These are phyloP conservation scores for Rhododendron williamsianum DNA, from an alignment of 148 eudicot species.

Conservation along the genomic window DNA sequence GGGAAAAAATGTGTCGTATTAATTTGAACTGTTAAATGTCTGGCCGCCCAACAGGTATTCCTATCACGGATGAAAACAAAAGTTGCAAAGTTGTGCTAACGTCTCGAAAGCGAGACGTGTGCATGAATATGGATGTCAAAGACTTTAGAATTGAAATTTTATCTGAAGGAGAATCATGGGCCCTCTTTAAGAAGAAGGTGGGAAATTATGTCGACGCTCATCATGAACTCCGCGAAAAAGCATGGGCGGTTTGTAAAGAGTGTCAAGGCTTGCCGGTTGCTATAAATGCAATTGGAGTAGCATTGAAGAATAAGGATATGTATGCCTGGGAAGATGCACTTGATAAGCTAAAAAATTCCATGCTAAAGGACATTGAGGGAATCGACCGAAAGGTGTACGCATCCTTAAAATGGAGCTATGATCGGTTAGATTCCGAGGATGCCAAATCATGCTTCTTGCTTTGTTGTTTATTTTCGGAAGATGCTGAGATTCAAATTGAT, in stretches of 20 bases:
- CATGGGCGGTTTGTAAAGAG: background rate
- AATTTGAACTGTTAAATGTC: background rate
- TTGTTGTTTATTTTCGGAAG: background rate
- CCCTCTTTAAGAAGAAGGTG: background rate
- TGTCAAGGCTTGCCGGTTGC: constrained; percentile 18
- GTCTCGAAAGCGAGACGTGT: background rate
- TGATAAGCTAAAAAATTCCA: background rate
- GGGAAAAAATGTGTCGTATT: background rate
- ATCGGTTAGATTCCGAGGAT: background rate
- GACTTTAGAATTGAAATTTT: background rate
- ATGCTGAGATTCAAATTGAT: background rate
- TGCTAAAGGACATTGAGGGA: background rate
- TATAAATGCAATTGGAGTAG: constrained; percentile 6
- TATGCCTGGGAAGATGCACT: constrained; percentile 7
- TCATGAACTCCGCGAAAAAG: background rate
- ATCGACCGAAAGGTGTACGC: constrained; percentile 1
- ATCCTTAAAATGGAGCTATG: constrained; percentile 5
- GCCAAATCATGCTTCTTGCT: constrained; percentile 7
- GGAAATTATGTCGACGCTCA: background rate
- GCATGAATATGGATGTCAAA: background rate
- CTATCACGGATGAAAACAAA: background rate
- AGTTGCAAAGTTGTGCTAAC: background rate
- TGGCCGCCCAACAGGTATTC: background rate
- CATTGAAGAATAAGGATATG: background rate
- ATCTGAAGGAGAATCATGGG: background rate